Percentiles rank a stretch among this genome's conserved stretches.
Evolutionary conservation across 1,139 yeast species (phyloP).

Genomic region (Yamadazyma spencermartinsiae): DNA sequence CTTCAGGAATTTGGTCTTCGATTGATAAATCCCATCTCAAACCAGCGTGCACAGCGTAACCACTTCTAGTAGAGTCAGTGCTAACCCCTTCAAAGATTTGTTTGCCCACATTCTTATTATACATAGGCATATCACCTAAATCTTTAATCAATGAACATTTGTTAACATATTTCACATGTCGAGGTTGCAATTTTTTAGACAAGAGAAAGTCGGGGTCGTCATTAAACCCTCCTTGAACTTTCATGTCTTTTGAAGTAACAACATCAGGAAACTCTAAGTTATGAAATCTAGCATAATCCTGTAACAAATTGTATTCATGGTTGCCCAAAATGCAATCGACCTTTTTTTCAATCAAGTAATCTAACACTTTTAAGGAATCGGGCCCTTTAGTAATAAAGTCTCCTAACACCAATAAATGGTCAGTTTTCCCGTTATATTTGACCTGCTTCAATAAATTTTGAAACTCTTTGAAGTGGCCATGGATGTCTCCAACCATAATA

Average conservation of each 20-base stretch:
- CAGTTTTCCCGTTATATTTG: slow-evolving; percentile 45
- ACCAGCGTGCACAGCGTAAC: slow-evolving; percentile 81
- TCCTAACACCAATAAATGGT: slow-evolving; percentile 72
- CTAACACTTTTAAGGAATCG: slow-evolving; percentile 66
- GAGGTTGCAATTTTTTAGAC: slow-evolving; percentile 58
- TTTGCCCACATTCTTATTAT: slow-evolving; percentile 24
- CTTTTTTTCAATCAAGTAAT: slow-evolving; percentile 59
- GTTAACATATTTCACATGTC: slow-evolving; percentile 59
- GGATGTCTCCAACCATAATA: slow-evolving; percentile 82
- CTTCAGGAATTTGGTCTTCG: slow-evolving; percentile 60
- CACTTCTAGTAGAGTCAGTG: slow-evolving; percentile 36
- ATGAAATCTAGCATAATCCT: slow-evolving; percentile 61
- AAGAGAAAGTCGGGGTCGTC: slow-evolving; percentile 59
- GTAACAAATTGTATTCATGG: slow-evolving; percentile 72
- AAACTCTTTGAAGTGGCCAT: slow-evolving; percentile 69
- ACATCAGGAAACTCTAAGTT: slow-evolving; percentile 39
- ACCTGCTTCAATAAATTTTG: slow-evolving; percentile 47
- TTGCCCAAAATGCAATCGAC: slow-evolving; percentile 83
- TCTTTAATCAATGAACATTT: slow-evolving; percentile 63
- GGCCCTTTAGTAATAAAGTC: slow-evolving; percentile 88
- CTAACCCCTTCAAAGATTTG: slow-evolving; percentile 12
- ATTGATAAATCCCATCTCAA: slow-evolving; percentile 61
- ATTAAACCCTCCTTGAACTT: slow-evolving; percentile 28
- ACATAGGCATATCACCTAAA: slow-evolving; percentile 60
- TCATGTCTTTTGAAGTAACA: slow-evolving; percentile 1